A percentile compares a stretch with the other conserved stretches of the same genome.
These are phyloP conservation scores for Aspergillus sp. DNA, from an alignment of 2,329 filamentous ascomycete genomes.

Conservation along the genomic window DNA sequence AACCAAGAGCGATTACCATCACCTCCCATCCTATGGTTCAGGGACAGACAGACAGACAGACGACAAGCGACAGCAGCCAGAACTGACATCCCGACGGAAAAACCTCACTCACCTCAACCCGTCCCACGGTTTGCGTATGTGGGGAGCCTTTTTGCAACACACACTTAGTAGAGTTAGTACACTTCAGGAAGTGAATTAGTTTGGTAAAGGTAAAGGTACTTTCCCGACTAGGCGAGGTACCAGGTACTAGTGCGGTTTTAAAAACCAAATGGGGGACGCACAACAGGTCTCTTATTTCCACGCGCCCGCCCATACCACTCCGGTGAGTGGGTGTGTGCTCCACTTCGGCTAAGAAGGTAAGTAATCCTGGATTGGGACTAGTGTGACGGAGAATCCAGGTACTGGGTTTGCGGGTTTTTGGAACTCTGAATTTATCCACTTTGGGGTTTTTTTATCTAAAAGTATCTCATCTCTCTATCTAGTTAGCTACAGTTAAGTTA, in stretches of 20 bases:
- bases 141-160: background rate
- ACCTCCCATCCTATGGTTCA: background rate
- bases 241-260: background rate
- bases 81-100: constrained; percentile 8
- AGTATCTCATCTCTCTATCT: too few relatives aligned
- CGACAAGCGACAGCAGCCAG: background rate
- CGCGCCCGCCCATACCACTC: too few relatives aligned
- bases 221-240: constrained; percentile 6
- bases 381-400: too few relatives aligned
- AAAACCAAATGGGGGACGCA: background rate
- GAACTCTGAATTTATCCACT: too few relatives aligned
- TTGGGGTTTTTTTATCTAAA: too few relatives aligned
- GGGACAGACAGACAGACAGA: background rate
- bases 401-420: too few relatives aligned
- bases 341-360: too few relatives aligned
- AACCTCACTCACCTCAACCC: background rate
- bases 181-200: background rate
- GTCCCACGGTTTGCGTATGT: constrained; percentile 5
- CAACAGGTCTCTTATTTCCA: background rate
- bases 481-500: too few relatives aligned
- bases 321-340: too few relatives aligned
- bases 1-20: background rate
- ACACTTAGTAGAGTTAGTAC: too few relatives aligned
- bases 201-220: background rate
- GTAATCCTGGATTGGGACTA: too few relatives aligned